These are phyloP conservation scores for Jatropha curcas DNA, from an alignment of 345 rosid species.

Conservation along the genomic window DNA sequence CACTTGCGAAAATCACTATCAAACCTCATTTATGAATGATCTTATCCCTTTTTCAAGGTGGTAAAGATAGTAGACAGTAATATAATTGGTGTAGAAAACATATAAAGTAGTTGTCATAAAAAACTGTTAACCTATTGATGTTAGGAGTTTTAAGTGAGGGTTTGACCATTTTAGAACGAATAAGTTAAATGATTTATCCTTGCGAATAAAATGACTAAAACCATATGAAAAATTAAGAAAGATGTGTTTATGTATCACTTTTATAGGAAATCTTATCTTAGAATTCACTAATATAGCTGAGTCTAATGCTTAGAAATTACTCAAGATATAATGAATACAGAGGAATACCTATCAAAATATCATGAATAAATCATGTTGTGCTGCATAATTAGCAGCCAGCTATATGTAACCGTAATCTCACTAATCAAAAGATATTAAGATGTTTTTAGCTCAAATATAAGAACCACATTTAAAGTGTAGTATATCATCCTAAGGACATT, in stretches of 20 bases:
- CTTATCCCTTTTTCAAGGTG: too few relatives aligned
- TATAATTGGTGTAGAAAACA: too few relatives aligned
- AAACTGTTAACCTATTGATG: too few relatives aligned
- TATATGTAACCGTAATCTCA: too few relatives aligned
- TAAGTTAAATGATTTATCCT: not conserved
- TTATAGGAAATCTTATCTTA: not conserved
- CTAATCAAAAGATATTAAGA: not conserved
- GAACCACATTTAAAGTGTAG: not conserved
- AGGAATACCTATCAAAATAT: not conserved
- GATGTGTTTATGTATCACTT: not conserved
- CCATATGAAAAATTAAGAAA: not conserved
- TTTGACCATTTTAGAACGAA: not conserved
- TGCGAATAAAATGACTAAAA: not conserved
- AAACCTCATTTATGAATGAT: too few relatives aligned
- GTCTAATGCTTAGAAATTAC: not conserved
- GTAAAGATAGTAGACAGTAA: too few relatives aligned
- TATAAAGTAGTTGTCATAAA: too few relatives aligned
- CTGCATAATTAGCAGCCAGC: too few relatives aligned
- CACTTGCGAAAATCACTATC: too few relatives aligned
- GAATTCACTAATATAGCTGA: too few relatives aligned
- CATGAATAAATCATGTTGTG: too few relatives aligned
- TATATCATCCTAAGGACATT: not conserved
- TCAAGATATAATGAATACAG: not conserved
- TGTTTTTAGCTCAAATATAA: not conserved
- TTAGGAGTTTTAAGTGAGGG: not conserved